Evolutionary conservation across 768 basidiomycete genomes (phyloP).

Genomic region (Chalciporus sphaerocephalus): DNA sequence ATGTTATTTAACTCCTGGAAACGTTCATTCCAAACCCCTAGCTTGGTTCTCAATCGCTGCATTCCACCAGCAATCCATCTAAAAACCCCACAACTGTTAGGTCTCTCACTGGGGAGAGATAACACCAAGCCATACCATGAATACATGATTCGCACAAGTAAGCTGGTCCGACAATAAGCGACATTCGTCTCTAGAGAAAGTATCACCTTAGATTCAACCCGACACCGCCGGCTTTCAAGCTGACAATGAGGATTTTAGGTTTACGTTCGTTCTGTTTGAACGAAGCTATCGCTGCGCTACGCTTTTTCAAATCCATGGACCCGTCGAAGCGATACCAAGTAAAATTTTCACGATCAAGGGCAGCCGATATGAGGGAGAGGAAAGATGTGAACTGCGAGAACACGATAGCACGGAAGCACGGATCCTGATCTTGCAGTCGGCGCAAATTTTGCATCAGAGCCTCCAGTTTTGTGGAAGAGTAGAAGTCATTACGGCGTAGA

Average conservation of each 20-base stretch:
- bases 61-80: conserved; percentile 97
- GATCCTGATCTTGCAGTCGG: conserved; percentile 64
- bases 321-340: conserved; percentile 85
- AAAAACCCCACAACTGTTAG: conserved; percentile 7
- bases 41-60: conserved; percentile 80
- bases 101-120: background rate
- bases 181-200: background rate
- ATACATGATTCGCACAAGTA: conserved; percentile 79
- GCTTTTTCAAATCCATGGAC: conserved; percentile 82
- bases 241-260: conserved; percentile 74
- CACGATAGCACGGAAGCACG: conserved; percentile 76
- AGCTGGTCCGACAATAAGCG: conserved; percentile 38
- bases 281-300: conserved; percentile 66
- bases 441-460: conserved; percentile 74
- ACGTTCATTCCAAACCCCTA: conserved; percentile 15
- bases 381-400: conserved; percentile 92
- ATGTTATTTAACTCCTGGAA: conserved; percentile 6
- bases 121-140: conserved; percentile 54
- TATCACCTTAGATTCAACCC: conserved; percentile 66
- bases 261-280: conserved; percentile 68
- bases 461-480: conserved; percentile 86
- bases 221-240: conserved; percentile 88
- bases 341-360: conserved; percentile 64
- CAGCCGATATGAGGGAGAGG: conserved; percentile 72
- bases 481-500: conserved; percentile 77